Evolutionary conservation across 805 yeast species (phyloP).

Genomic region (Saturnispora saitoi): DNA sequence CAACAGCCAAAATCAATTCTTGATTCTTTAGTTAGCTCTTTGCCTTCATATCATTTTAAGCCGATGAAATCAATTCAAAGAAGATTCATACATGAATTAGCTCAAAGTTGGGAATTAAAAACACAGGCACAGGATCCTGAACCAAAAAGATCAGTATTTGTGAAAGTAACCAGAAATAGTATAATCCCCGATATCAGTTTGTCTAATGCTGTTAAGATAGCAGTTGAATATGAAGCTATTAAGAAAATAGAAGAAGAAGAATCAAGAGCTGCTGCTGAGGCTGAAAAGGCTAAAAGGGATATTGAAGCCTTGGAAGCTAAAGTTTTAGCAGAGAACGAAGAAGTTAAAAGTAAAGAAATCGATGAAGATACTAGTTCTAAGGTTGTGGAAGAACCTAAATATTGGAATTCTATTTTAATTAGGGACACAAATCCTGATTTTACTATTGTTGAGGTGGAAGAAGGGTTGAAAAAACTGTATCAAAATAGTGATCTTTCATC

Average conservation of each 20-base stretch:
- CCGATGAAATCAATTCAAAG: conserved; percentile 69
- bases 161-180: conserved; percentile 31
- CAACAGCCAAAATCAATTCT: conserved; percentile 1
- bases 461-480: conserved; percentile 9
- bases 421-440: conserved; percentile 47
- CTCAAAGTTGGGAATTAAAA: conserved; percentile 48
- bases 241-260: conserved; percentile 24
- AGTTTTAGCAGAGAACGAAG: conserved; percentile 12
- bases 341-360: background rate
- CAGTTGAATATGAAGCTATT: conserved; percentile 26
- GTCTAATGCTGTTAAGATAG: conserved; percentile 33
- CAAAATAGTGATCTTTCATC: conserved; percentile 1
- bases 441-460: conserved; percentile 37
- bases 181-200: conserved; percentile 38
- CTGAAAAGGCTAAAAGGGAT: conserved; percentile 23
- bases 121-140: conserved; percentile 76
- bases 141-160: conserved; percentile 65
- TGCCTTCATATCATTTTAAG: conserved; percentile 47
- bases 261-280: conserved; percentile 21
- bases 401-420: conserved; percentile 47
- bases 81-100: conserved; percentile 59
- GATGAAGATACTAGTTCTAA: background rate
- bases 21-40: conserved; percentile 29
- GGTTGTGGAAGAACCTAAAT: conserved; percentile 5
- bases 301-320: conserved; percentile 19